A percentile compares a stretch with the other conserved stretches of the same genome.
These are phyloP conservation scores for Beauveria sp. DNA, from an alignment of 2,329 filamentous ascomycete genomes.

Conservation along the genomic window DNA sequence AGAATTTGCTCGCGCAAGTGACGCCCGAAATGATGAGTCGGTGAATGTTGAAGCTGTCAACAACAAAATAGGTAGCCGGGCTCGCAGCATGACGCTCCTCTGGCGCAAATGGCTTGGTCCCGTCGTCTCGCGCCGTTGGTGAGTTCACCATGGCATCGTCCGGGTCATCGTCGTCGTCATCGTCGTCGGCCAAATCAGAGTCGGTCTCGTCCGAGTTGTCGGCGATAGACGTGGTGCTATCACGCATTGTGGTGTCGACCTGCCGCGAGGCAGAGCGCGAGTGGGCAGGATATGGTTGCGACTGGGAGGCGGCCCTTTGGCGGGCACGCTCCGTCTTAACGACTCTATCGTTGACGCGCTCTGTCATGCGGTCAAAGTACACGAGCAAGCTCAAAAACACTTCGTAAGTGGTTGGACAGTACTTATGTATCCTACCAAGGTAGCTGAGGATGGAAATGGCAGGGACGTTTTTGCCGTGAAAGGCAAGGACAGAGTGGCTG, in stretches of 20 bases:
- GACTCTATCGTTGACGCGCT: constrained; percentile 79
- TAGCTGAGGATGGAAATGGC: constrained; percentile 97
- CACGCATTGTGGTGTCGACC: constrained; percentile 25
- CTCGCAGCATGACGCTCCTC: constrained; percentile 19
- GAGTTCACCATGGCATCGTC: constrained; percentile 26
- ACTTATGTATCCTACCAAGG: constrained; percentile 92
- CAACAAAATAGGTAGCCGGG: constrained; percentile 68
- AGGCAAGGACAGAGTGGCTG: constrained; percentile 71
- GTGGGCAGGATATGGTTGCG: constrained; percentile 12
- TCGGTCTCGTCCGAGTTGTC: constrained; percentile 37
- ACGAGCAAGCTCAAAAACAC: constrained; percentile 92
- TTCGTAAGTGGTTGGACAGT: constrained; percentile 97
- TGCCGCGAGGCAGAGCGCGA: constrained; percentile 20
- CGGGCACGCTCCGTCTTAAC: constrained; percentile 56
- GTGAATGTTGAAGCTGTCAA: constrained; percentile 99
- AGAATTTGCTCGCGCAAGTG: constrained; percentile 98
- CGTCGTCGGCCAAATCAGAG: constrained; percentile 43
- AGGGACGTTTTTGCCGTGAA: constrained; percentile 96
- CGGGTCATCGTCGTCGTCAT: constrained; percentile 31
- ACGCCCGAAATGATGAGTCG: constrained; percentile 93
- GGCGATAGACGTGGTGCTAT: constrained; percentile 16
- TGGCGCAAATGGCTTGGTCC: constrained; percentile 14
- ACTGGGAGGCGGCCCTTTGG: constrained; percentile 24
- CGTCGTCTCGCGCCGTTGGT: constrained; percentile 19
- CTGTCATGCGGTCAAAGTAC: constrained; percentile 98